Conservation (phyloP, 164 flowering plant genomes). For the Santalum album region DNA sequence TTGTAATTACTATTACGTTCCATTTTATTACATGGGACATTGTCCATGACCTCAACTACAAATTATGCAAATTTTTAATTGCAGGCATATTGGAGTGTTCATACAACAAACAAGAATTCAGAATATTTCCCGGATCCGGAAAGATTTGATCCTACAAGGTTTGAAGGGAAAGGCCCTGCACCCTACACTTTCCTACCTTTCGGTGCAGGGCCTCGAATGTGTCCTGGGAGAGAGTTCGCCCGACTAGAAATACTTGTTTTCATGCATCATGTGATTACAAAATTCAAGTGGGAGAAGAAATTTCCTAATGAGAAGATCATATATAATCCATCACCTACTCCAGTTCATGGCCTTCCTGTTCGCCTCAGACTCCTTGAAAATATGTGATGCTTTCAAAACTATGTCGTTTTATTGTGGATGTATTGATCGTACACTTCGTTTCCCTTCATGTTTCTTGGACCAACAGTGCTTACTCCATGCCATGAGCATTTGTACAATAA, state of each 20-base stretch:
- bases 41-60: no score
- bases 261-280: conserved; percentile 1
- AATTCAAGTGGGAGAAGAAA: conserved; percentile 2
- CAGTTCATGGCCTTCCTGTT: not conserved
- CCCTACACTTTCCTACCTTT: not conserved
- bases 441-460: no score
- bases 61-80: no score
- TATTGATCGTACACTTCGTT: no score
- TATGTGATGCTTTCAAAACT: no score
- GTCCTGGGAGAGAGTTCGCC: not conserved
- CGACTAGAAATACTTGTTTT: not conserved
- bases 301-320: conserved; percentile 1
- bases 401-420: no score
- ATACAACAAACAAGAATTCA: conserved; percentile 1
- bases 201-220: not conserved
- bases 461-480: no score
- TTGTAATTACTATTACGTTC: no score
- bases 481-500: no score
- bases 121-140: not conserved
- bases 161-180: not conserved
- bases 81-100: conserved; percentile 1
- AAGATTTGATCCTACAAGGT: not conserved
- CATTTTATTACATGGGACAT: no score
- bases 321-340: not conserved
- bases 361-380: no score